phyloP scores from a whole-genome alignment of 768 basidiomycete genomes.

The Auriscalpium vulgare region DNA sequence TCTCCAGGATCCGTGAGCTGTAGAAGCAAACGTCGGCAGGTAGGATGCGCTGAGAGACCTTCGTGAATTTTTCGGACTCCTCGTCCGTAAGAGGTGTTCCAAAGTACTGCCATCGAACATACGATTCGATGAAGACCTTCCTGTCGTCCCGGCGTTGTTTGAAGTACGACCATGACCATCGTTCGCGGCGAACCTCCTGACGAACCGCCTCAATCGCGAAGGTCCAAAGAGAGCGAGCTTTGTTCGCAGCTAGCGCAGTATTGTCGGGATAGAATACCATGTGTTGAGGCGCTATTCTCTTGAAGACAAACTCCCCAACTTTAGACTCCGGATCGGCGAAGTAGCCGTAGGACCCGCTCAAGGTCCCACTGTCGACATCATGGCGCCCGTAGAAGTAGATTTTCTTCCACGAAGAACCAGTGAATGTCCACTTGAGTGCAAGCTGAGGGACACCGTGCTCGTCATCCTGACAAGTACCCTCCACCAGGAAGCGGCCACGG shows the following conservation, averaged over 20 bases:
- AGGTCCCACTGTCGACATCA: slow-evolving; percentile 1
- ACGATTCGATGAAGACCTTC: slow-evolving; percentile 22
- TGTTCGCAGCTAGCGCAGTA: slow-evolving; percentile 17
- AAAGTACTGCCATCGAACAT: slow-evolving; percentile 18
- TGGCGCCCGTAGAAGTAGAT: slow-evolving; percentile 1
- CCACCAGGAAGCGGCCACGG: slow-evolving; percentile 10
- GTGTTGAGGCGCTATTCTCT: slow-evolving; percentile 19
- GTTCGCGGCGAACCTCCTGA: slow-evolving; percentile 16
- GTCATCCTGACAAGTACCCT: slow-evolving; percentile 10
- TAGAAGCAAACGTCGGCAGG: neutral
- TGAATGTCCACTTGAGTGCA: slow-evolving; percentile 11
- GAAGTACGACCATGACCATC: slow-evolving; percentile 27
- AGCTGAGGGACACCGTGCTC: slow-evolving; percentile 9
- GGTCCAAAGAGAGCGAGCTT: slow-evolving; percentile 23
- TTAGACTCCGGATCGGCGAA: neutral
- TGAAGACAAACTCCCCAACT: slow-evolving; percentile 20
- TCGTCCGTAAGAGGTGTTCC: neutral
- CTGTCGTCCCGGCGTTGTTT: slow-evolving; percentile 21
- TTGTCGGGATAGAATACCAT: slow-evolving; percentile 23
- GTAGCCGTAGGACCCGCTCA: slow-evolving; percentile 1
- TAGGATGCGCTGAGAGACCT: neutral
- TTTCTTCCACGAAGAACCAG: neutral
- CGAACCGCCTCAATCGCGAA: slow-evolving; percentile 22
- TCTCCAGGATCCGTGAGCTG: neutral
- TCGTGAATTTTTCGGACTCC: neutral